Evolutionary conservation across 1,284 basidiomycete species (phyloP).

Genomic region (Anthracocystis setariae): DNA sequence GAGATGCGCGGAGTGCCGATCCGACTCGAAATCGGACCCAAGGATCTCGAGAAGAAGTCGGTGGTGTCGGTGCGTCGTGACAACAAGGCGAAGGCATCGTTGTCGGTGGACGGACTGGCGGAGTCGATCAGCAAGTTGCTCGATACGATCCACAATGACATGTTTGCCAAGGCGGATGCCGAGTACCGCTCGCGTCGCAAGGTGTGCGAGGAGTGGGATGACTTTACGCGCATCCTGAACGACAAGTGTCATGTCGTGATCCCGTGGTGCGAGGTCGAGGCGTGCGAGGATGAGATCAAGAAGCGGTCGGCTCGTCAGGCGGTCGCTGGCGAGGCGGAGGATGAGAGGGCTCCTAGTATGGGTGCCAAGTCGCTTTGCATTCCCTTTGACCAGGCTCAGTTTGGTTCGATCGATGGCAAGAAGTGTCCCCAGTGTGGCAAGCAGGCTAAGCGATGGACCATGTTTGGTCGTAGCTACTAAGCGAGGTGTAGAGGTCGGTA

Average conservation of each 20-base stretch:
- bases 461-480: slow-evolving; percentile 67
- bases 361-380: slow-evolving; percentile 97
- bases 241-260: slow-evolving; percentile 87
- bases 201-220: slow-evolving; percentile 83
- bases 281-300: slow-evolving; percentile 98
- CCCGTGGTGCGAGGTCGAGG: slow-evolving; percentile 95
- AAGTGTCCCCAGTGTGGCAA: slow-evolving; percentile 64
- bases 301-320: slow-evolving; percentile 77
- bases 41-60: slow-evolving; percentile 85
- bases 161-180: slow-evolving; percentile 83
- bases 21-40: slow-evolving; percentile 94
- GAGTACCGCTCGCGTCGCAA: slow-evolving; percentile 80
- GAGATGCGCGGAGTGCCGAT: slow-evolving; percentile 90
- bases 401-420: slow-evolving; percentile 55
- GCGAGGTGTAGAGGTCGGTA: neutral
- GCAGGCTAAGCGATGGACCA: slow-evolving; percentile 66
- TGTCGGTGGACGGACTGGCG: slow-evolving; percentile 40
- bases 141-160: slow-evolving; percentile 86
- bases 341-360: slow-evolving; percentile 93
- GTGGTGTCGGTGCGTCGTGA: slow-evolving; percentile 89
- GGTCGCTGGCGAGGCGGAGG: slow-evolving; percentile 55
- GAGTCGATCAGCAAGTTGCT: slow-evolving; percentile 72
- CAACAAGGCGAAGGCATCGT: slow-evolving; percentile 72
- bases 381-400: slow-evolving; percentile 87
- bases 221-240: slow-evolving; percentile 89